Conservation (phyloP, 179 eudicot genomes). For the Silene vulgaris region DNA sequence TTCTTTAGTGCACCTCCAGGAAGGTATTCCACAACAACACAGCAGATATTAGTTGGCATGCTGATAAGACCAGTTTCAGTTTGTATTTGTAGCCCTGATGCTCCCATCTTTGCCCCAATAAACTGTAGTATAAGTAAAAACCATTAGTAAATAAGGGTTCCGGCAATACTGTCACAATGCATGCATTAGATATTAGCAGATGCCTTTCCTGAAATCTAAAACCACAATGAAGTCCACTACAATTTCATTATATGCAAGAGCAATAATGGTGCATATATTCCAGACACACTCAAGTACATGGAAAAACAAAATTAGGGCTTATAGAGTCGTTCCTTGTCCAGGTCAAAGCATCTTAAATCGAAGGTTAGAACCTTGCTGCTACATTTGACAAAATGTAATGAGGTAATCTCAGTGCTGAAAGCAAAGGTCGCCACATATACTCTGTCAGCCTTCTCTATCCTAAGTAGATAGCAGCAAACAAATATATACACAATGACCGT, state of each 20-base stretch:
- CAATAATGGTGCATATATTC: not conserved
- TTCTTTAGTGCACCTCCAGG: conserved; percentile 90
- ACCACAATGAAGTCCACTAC: not conserved
- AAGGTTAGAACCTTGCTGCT: not conserved
- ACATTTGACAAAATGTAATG: not conserved
- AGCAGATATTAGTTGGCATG: conserved; percentile 90
- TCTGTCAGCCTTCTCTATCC: not conserved
- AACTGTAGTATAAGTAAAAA: conserved; percentile 47
- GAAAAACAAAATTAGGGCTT: too few species aligned
- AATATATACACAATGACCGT: too few species aligned
- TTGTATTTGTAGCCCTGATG: conserved; percentile 74
- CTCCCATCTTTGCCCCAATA: conserved; percentile 93
- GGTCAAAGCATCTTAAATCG: not conserved
- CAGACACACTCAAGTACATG: not conserved
- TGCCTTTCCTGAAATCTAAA: not conserved
- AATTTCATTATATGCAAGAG: not conserved
- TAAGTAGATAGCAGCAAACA: too few species aligned
- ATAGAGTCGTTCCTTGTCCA: not conserved
- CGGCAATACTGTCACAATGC: not conserved
- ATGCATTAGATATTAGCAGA: not conserved
- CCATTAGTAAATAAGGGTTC: not conserved
- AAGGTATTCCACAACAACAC: conserved; percentile 95
- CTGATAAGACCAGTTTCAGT: conserved; percentile 78
- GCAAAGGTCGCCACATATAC: not conserved
- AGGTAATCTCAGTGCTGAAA: not conserved